A percentile compares a stretch with the other conserved stretches of the same genome.
phyloP scores from a whole-genome alignment of 495 filamentous ascomycete genomes.

The Hypoxylon intermedium region DNA sequence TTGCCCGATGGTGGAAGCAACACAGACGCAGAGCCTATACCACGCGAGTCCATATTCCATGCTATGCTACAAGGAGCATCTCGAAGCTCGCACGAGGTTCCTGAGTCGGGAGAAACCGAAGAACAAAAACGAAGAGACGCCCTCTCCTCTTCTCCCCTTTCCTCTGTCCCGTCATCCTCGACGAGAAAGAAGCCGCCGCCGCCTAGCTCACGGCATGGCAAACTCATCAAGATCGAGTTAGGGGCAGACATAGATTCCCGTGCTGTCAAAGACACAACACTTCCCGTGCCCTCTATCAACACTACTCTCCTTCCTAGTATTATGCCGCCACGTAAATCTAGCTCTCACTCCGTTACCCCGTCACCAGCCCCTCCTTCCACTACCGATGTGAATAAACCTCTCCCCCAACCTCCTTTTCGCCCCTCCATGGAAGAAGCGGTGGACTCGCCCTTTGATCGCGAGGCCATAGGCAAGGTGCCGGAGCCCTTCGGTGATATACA shows the following conservation, averaged over 20 bases:
- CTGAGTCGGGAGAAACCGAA: slow-evolving; percentile 50
- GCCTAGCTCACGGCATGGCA: slow-evolving; percentile 72
- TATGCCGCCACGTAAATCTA: slow-evolving; percentile 35
- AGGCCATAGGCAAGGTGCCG: slow-evolving; percentile 54
- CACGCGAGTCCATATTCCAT: slow-evolving; percentile 56
- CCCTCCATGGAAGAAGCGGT: slow-evolving; percentile 49
- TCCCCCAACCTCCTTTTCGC: slow-evolving; percentile 52
- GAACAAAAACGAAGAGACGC: slow-evolving; percentile 44
- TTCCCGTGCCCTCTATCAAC: slow-evolving; percentile 35
- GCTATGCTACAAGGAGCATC: slow-evolving; percentile 51
- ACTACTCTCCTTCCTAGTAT: slow-evolving; percentile 32
- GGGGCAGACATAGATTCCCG: slow-evolving; percentile 36
- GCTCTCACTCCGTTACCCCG: slow-evolving; percentile 12
- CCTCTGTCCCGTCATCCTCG: slow-evolving; percentile 30
- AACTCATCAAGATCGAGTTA: slow-evolving; percentile 61
- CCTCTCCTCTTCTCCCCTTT: slow-evolving; percentile 43
- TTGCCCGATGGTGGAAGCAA: slow-evolving; percentile 53
- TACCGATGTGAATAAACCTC: slow-evolving; percentile 59
- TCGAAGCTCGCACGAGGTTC: slow-evolving; percentile 55
- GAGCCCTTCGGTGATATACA: slow-evolving; percentile 44
- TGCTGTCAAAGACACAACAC: slow-evolving; percentile 21
- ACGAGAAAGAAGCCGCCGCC: slow-evolving; percentile 56
- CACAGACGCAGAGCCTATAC: slow-evolving; percentile 56
- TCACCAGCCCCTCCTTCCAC: slow-evolving; percentile 19
- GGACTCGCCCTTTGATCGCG: slow-evolving; percentile 53